Base-by-base conservation (phyloP, 73 alveolate species). In the Paramecium tetraurelia region DNA sequence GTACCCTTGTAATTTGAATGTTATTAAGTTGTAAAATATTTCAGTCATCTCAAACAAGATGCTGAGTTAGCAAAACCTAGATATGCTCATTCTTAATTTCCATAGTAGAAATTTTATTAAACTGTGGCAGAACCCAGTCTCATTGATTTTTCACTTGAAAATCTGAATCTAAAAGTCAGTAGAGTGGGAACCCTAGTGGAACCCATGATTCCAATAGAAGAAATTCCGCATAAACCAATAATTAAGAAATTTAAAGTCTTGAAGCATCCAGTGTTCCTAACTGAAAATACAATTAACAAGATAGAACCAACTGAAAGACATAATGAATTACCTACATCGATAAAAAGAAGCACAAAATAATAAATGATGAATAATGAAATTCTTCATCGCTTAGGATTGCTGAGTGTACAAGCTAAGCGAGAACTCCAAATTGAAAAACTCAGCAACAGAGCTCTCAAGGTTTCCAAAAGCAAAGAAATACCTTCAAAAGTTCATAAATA, bases 291-390 rank as follows among this genome's bases (percentile, higher is more conserved):
- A 18, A 20, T 53, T 18, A 20, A 1, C 69, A 72, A 14, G 3
- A 33, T 40, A 5, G 38, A 72, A 21, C 18, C 38, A 3, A 14
- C 5, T 4, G 59, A 11, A 63, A 63, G 24, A n/a, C 12, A 7
- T 22, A 27, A 6, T 11, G 84, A 63, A 63, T 31, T 63, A 63
- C 84, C 84, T 63, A 3, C 16, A n/a, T 40, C 59, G 7, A 72
- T 72, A 33, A 40, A 72, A 40, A 14, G 57, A 33, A 72, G 86
- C 84, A 63, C 44, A 1, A 80, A 80, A 80, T 80, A 80, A 80
- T 31, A 31, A 27, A 80, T 31, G 46, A 41, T 80, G 90, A 80
- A 80, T 43, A 80, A 80, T 44, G 76, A 80, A 43, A 80, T 80
- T 80, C 24, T 80, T 1, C 75, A 41, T 31, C 14, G 90, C 4